Evolutionary conservation across 2,329 filamentous ascomycete species (phyloP), one percentile per base, ranked within the genome.

Genomic region (Endocalyx cinctus): DNA sequence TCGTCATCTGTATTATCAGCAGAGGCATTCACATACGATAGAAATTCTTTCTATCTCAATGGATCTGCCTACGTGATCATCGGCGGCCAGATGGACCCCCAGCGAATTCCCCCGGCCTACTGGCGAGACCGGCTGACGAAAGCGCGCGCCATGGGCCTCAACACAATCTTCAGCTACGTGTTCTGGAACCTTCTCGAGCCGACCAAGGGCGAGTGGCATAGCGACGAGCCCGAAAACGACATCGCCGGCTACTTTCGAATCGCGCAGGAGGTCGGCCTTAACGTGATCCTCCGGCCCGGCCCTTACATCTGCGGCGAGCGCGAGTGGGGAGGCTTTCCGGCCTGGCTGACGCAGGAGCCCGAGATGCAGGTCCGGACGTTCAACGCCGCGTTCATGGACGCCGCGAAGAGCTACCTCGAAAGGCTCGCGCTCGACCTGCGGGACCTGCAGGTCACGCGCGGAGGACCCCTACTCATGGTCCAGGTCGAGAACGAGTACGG

Each of bases 401-500:
- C 57, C 4, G 48, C 64, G 5, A 49, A 52, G 27, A 43, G 36
- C 5, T 70, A 69, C 35, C 45, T 70, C 5, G 43, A 55, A 19
- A 52, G 56, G 11, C 50, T 69, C 2, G 63, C 60, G n/a, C 45
- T 45, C 1, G 58, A 64, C 11, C 33, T 70, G 16, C 17, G 34
- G 7, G 37, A 49, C 2, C 37, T 65, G 10, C 63, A 67, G 35
- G 54, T 65, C 12, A 60, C 58, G 1, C 46, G 59, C 1, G 67
- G 66, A 10, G 68, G 68, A 0, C 65, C 66, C 3, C 55, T 72
- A n/a, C 42, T 72, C 14, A 70, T 71, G 67, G 57, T 67, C 0
- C 68, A 72, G 46, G 55, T 71, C 7, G 68, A 72, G 45, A 71
- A 72, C 33, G 67, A 72, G 41, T 74, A 73, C 35, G 69, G 70